Base-by-base conservation (phyloP, 768 basidiomycete genomes). In the Lactarius tabidus region DNA sequence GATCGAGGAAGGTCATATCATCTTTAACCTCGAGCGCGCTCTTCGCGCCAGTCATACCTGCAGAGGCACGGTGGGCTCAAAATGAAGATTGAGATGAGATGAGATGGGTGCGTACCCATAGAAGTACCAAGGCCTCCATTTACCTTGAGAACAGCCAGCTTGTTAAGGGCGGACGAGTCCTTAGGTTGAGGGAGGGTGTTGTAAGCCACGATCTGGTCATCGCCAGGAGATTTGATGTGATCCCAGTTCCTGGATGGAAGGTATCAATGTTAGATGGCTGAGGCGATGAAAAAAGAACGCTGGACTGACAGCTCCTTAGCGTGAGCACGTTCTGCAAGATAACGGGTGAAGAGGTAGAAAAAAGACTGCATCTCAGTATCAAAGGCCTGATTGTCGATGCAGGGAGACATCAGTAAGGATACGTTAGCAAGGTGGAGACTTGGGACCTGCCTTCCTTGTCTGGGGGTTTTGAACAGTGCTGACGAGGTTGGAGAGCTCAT, bases 301-400 rank as follows among this genome's bases (percentile, higher is more conserved):
- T 26, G 35, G 38, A 68, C 74, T 55, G 71, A 96, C 94, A 97
- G 86, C 76, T 93, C 89, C 71, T 86, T 83, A 72, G 85, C 86
- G 79, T 90, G 88, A 43, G 94, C 93, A 69, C 89, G 88, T 76
- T 97, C 93, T 26, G 86, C 78, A 69, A 97, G 88, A 79, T 94
- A 97, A 70, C 95, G 90, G 74, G 91, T 95, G 83, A 96, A 95
- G 72, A 98, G 90, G 71, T 88, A 87, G 84, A 94, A 95, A 83
- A 97, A 98, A 65, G 89, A 87, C 76, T 93, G 89, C 94, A 98
- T 96, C 80, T 98, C 94, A 45, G 87, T 88, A 78, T 93, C 90
- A 79, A 98, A 97, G 14, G 88, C 86, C 91, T 93, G 72, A 17
- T 17, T 36, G 7, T 28, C 60, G 64, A 31, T 54, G 52, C 39